Base-by-base conservation (phyloP, 305 asterid genomes). In the Fraxinus sp. region DNA sequence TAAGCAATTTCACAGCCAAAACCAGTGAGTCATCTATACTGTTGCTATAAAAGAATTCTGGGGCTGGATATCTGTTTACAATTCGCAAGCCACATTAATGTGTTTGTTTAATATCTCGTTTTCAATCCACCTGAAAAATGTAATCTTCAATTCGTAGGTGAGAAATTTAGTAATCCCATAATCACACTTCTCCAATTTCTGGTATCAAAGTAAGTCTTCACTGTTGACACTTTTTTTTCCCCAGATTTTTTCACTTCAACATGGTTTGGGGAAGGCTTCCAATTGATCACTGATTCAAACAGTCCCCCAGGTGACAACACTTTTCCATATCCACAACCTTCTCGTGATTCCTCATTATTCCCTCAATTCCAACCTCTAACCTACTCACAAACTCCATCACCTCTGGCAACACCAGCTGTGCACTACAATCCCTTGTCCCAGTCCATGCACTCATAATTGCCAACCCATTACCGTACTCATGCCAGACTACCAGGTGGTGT, bases 251-350 rank as follows among this genome's bases (percentile, higher is more conserved):
- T 7, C 70, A 20, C 70, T 18, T 59, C 30, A 59, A 59, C 70
- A 59, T 20, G 28, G 70, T 59, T 59, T 20, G 3, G 10, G 28
- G 14, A 59, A 59, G 70, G 70, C 30, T 59, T 59, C 30, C 30
- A 20, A 20, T 59, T 59, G 70, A 59, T 59, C 30, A 22, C 5
- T 59, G 70, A 20, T 59, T 59, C 70, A 7, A 59, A 59, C 70
- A 59, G 97, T 90, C 70, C 92, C 95, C 97, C 98, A 93, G 1
- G 89, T 90, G 75, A 89, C 90, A 95, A 80, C 98, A 92, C 93
- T 57, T 90, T 68, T 87, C 97, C 97, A 92, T 95, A 77, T 90
- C 92, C 49, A 93, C 88, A 20, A 90, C 97, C 28, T 62, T 88
- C 28, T 89, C 92, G n/a, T 92, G 97, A 79, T 94, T 94, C 84